Base-by-base conservation (phyloP, 208 protist species). In the Lotmaria passim region DNA sequence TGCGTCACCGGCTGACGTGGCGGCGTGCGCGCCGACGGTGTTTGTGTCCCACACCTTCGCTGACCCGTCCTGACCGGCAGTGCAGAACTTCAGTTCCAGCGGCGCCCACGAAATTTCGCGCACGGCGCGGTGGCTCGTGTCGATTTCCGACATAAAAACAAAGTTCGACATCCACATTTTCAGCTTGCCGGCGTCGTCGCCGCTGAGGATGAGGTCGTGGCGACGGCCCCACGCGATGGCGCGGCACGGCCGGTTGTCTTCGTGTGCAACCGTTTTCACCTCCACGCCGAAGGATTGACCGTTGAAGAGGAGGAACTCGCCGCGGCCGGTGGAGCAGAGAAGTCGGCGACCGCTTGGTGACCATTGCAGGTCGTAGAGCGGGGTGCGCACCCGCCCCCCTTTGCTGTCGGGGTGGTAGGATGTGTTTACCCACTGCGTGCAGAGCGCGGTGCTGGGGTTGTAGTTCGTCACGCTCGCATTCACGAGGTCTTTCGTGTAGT, bases 391-490 rank as follows among this genome's bases (percentile, higher is more conserved):
- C 21, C 80, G 72, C 10, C 75, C 76, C n/a, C 67, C 66, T 31
- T 90, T 88, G 46, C 80, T 77, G 44, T 96, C 91, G 14, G 91
- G 91, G 61, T 94, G 88, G 69, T 85, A 92, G 12, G 87, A 93
- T n/a, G 91, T 94, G 83, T 84, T 93, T 44, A 87, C 88, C 89
- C 91, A 96, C 81, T 96, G 91, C 66, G 91, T 96, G 70, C 88
- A 94, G 21, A 96, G 77, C 2, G 87, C 91, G 2, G 91, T 92
- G 73, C 85, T 90, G n/a, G 88, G 81, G 59, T 94, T 94, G 73
- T 87, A 93, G 63, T 67, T 68, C 12, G 91, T 96, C 23, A 83
- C 76, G 26, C 75, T 66, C 11, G 83, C 83, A 30, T 88, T 78
- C 10, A 94, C 75, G 47, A 94, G 73, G 63, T 96, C 88, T 72